Evolutionary conservation across 2,329 filamentous ascomycete species (phyloP).

Genomic region (Sporothrix protearum): DNA sequence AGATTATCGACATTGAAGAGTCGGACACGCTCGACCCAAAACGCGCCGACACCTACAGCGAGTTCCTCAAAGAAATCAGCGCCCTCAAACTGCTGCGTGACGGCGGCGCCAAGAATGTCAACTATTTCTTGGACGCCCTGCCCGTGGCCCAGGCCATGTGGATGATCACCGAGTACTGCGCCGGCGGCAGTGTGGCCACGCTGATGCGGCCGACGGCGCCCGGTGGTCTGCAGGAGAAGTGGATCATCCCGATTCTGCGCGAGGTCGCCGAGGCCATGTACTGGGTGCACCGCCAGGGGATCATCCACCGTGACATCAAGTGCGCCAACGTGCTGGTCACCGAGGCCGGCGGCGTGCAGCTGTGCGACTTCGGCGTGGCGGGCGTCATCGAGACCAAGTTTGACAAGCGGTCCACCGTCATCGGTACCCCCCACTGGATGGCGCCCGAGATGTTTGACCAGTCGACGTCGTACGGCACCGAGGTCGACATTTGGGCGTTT

Average conservation of each 20-base stretch:
- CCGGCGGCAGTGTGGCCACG: conserved; percentile 75
- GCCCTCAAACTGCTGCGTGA: conserved; percentile 70
- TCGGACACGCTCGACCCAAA: conserved; percentile 65
- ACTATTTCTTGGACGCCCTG: conserved; percentile 74
- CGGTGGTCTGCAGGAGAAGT: conserved; percentile 62
- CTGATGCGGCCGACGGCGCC: conserved; percentile 65
- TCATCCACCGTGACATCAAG: conserved; percentile 70
- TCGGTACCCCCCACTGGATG: conserved; percentile 85
- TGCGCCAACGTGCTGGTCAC: conserved; percentile 77
- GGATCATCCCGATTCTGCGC: conserved; percentile 28
- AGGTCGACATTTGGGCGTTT: conserved; percentile 81
- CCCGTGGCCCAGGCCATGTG: conserved; percentile 76
- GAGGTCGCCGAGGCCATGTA: conserved; percentile 63
- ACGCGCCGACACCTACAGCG: conserved; percentile 63
- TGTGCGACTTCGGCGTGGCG: conserved; percentile 82
- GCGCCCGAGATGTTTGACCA: conserved; percentile 71
- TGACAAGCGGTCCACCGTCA: conserved; percentile 74
- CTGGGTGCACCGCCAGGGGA: conserved; percentile 65
- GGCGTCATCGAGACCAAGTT: conserved; percentile 71
- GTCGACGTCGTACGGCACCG: conserved; percentile 62
- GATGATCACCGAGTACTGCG: conserved; percentile 85
- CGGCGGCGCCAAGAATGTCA: conserved; percentile 73
- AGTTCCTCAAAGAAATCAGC: conserved; percentile 65
- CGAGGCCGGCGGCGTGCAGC: conserved; percentile 71
- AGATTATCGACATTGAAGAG: conserved; percentile 82